Percentiles rank a stretch among this genome's conserved stretches.
phyloP scores from a whole-genome alignment of 371 early-diverging fungal species.

The Mucor indicus region DNA sequence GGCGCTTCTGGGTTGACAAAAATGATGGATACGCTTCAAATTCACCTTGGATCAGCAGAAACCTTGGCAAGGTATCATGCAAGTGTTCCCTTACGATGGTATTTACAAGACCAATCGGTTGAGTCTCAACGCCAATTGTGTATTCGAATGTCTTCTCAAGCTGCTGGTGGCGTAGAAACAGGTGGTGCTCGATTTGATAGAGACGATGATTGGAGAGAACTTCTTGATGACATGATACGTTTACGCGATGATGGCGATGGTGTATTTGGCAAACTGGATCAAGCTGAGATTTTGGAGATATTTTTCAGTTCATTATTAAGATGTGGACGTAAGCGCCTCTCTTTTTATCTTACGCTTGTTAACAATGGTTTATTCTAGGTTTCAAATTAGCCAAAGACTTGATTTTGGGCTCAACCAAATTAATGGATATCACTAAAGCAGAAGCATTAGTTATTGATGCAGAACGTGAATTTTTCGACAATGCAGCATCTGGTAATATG shows the following conservation, averaged over 20 bases:
- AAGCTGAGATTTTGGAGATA: conserved; percentile 62
- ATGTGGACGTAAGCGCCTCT: conserved; percentile 60
- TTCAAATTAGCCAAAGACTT: conserved; percentile 67
- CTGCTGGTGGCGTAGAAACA: conserved; percentile 56
- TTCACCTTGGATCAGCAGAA: conserved; percentile 65
- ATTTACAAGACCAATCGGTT: conserved; percentile 44
- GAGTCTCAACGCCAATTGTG: conserved; percentile 58
- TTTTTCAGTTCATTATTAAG: conserved; percentile 66
- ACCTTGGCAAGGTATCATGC: conserved; percentile 62
- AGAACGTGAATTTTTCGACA: conserved; percentile 75
- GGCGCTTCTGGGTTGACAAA: conserved; percentile 48
- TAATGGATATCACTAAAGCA: conserved; percentile 50
- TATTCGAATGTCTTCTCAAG: conserved; percentile 62
- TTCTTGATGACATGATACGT: conserved; percentile 68
- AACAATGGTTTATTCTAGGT: conserved; percentile 37
- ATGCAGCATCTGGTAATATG: conserved; percentile 70
- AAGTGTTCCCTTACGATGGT: conserved; percentile 59
- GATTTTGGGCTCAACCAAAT: conserved; percentile 49
- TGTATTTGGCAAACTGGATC: conserved; percentile 52
- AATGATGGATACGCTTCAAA: conserved; percentile 63
- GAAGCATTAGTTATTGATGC: conserved; percentile 70
- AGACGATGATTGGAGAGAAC: conserved; percentile 70
- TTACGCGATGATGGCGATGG: conserved; percentile 50
- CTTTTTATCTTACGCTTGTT: not conserved
- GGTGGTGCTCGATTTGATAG: conserved; percentile 55